Base-by-base conservation (phyloP, 2,329 filamentous ascomycete species). In the Fusarium marasasianum region DNA sequence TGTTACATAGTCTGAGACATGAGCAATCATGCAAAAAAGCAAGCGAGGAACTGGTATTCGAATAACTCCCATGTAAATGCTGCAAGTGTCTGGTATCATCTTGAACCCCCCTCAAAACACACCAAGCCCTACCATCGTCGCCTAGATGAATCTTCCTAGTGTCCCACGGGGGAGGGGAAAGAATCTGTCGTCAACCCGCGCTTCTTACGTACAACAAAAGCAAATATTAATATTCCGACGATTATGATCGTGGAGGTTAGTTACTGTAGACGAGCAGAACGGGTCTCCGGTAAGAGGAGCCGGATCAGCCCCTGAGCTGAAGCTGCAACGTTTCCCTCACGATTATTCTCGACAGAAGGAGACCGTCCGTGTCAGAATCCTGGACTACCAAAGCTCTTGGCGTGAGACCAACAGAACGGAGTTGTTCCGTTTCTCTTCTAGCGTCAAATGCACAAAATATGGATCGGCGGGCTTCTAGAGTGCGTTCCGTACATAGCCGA, bases 391-490 rank as follows among this genome's bases (percentile, higher is more conserved):
- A 29, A 29, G 53, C 8, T 58, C 66, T 60, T 63, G 68, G 63
- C 53, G 38, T 35, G 26, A 31, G 63, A 24, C 64, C 64, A 67
- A 67, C 62, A 60, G 45, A 61, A 67, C 69, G 53, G 69, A 72
- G 64, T 24, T 37, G 48, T 45, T 67, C 71, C 66, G 66, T 74
- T 74, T 74, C 33, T 51, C 35, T 62, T 66, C 58, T 74, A 74
- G 71, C 71, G 71, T 33, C 44, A 41, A 55, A n/a, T 43, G 38
- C 35, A 50, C 35, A 35, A 74, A 74, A 74, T 74, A 74, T 72
- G 68, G 72, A 74, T 57, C 63, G 10, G 31, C 56, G 20, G 31
- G 35, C 71, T 73, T 73, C 71, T 62, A 66, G 71, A 74, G 47
- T 62, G 24, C 20, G 48, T 63, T 68, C 64, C 53, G 53, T 56